Evolutionary conservation across 257 asterid genomes (phyloP).

Genomic region (Ajuga chamaepitys): DNA sequence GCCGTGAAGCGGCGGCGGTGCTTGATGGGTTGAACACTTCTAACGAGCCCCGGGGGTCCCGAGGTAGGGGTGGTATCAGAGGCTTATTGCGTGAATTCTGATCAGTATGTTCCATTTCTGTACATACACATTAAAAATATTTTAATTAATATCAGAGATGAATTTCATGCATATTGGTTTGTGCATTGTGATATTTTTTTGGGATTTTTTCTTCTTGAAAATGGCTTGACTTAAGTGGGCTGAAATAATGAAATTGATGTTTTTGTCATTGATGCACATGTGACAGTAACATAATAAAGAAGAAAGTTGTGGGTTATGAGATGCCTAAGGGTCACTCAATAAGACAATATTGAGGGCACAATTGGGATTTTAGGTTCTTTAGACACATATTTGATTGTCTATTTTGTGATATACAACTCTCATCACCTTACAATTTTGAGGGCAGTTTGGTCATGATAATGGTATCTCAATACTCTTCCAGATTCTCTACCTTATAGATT

Average conservation of each 20-base stretch:
- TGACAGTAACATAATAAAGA: slow-evolving; percentile 16
- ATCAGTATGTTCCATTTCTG: slow-evolving; percentile 41
- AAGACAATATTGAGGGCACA: slow-evolving; percentile 9
- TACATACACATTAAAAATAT: neutral
- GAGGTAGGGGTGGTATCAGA: slow-evolving; percentile 42
- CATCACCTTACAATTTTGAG: slow-evolving; percentile 30
- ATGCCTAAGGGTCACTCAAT: neutral
- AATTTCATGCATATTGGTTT: neutral
- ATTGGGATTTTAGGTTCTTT: neutral
- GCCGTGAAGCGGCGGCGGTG: slow-evolving; percentile 18
- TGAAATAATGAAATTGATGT: slow-evolving; percentile 24
- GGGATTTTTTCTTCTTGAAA: slow-evolving; percentile 18
- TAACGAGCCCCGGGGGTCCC: slow-evolving; percentile 76
- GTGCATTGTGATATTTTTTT: neutral
- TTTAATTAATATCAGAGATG: neutral
- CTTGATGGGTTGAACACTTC: slow-evolving; percentile 82
- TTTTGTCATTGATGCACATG: slow-evolving; percentile 24
- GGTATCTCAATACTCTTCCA: neutral
- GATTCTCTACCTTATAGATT: too few species aligned
- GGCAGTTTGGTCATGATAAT: slow-evolving; percentile 27
- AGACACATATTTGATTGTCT: slow-evolving; percentile 11
- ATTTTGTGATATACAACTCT: slow-evolving; percentile 8
- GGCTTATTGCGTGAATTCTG: slow-evolving; percentile 32
- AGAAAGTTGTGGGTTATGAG: neutral
- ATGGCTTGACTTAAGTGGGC: slow-evolving; percentile 19